phyloP scores from a whole-genome alignment of 2,329 filamentous ascomycete species.

The Colletotrichum orbiculare region DNA sequence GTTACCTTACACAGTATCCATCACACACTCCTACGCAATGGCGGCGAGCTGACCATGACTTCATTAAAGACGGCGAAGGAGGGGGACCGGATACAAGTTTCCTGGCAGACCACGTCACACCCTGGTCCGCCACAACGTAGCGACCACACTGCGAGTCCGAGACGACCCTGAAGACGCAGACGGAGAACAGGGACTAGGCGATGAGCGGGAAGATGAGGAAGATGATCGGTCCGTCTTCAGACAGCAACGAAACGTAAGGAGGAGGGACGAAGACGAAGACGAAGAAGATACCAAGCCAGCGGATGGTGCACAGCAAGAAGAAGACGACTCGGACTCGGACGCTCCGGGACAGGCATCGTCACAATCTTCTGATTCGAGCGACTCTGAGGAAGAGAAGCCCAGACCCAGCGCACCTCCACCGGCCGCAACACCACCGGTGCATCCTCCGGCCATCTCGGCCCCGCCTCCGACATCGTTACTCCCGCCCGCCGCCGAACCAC shows the following conservation, averaged over 20 bases:
- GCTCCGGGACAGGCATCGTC: not conserved
- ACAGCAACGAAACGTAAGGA: not conserved
- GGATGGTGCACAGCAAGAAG: not conserved
- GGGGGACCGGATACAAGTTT: conserved; percentile 19
- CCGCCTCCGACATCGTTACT: not conserved
- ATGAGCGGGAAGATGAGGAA: conserved; percentile 5
- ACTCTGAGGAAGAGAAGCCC: not conserved
- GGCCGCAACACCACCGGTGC: not conserved
- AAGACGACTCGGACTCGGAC: not conserved
- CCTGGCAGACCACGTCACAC: conserved; percentile 30
- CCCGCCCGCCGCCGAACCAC: not conserved
- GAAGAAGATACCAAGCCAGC: not conserved
- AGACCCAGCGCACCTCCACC: conserved; percentile 2
- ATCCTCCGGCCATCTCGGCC: not conserved
- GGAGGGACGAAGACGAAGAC: not conserved
- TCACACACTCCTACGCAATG: too few relatives aligned
- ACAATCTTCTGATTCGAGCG: not conserved
- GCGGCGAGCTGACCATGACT: not conserved
- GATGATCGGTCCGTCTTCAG: not conserved
- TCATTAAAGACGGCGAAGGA: conserved; percentile 17
- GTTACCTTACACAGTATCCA: not conserved
- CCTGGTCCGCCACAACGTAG: conserved; percentile 4
- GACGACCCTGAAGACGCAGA: conserved; percentile 24
- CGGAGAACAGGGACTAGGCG: conserved; percentile 10
- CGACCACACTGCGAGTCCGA: not conserved